Conservation (phyloP, 495 filamentous ascomycete genomes). For the Neohortaea acidophila region DNA sequence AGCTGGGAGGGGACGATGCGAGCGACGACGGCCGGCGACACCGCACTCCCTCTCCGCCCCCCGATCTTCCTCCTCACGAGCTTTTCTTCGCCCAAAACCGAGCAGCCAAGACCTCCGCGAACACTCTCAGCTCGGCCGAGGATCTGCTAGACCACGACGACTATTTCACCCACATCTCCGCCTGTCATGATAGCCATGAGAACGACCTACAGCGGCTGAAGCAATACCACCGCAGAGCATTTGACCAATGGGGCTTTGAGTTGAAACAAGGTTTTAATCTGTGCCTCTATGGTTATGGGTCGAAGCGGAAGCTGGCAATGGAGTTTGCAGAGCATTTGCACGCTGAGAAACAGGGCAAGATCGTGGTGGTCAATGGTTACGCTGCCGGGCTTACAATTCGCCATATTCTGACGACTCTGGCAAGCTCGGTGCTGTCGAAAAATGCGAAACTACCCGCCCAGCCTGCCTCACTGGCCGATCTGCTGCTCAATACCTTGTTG, state of each 20-base stretch:
- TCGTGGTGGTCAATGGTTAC: conserved; percentile 84
- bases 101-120: conserved; percentile 70
- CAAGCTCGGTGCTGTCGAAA: conserved; percentile 46
- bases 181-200: conserved; percentile 54
- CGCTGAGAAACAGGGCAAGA: conserved; percentile 32
- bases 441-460: conserved; percentile 43
- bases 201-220: conserved; percentile 56
- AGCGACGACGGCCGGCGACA: too few species aligned
- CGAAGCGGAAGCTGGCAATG: conserved; percentile 62
- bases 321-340: conserved; percentile 53
- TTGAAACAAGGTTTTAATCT: conserved; percentile 77
- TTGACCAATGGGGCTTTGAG: conserved; percentile 88
- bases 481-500: conserved; percentile 44
- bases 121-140: conserved; percentile 55
- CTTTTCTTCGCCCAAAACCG: conserved; percentile 89
- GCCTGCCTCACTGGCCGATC: conserved; percentile 49
- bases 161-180: conserved; percentile 58
- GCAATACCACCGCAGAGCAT: conserved; percentile 61
- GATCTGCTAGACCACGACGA: conserved; percentile 74
- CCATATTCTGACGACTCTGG: conserved; percentile 62
- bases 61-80: conserved; percentile 69
- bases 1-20: too few species aligned
- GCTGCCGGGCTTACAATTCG: conserved; percentile 57
- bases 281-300: conserved; percentile 84
- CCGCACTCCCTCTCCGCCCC: conserved; percentile 63